phyloP scores from a whole-genome alignment of 345 rosid species.

The Barbarea vulgaris region DNA sequence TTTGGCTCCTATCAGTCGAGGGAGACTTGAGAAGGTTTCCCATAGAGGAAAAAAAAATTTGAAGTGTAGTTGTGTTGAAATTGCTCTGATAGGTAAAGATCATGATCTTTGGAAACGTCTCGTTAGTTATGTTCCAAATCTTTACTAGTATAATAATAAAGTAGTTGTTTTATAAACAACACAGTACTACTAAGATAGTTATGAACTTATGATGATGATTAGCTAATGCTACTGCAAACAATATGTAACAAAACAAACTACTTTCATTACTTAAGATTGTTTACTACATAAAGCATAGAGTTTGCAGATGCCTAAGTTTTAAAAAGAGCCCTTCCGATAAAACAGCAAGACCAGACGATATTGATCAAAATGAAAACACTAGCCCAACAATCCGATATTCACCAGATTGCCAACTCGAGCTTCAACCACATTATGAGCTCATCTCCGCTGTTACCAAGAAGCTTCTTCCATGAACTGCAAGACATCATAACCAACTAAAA shows the following conservation, averaged over 20 bases:
- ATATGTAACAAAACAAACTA: background rate
- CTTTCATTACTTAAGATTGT: background rate
- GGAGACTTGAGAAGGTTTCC: too few relatives aligned
- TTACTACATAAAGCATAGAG: background rate
- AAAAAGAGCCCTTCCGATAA: background rate
- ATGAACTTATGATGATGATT: too few relatives aligned
- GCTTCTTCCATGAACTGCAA: background rate
- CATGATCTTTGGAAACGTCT: too few relatives aligned
- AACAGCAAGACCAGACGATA: slow-evolving; percentile 4
- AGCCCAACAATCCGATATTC: background rate
- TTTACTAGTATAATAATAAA: too few relatives aligned
- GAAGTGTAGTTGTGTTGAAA: too few relatives aligned
- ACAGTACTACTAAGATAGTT: background rate
- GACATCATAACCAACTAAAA: background rate
- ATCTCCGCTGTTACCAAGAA: background rate
- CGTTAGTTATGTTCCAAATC: too few relatives aligned
- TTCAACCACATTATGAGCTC: background rate
- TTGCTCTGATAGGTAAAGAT: too few relatives aligned
- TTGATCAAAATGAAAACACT: background rate
- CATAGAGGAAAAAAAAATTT: too few relatives aligned
- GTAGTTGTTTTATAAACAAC: background rate
- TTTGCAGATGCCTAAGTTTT: background rate
- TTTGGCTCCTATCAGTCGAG: too few relatives aligned
- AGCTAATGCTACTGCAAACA: background rate
- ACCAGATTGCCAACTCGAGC: background rate